A percentile compares a stretch with the other conserved stretches of the same genome.
phyloP scores from a whole-genome alignment of 2,329 filamentous ascomycete species.

The Paracorniculantispora psalliotae region DNA sequence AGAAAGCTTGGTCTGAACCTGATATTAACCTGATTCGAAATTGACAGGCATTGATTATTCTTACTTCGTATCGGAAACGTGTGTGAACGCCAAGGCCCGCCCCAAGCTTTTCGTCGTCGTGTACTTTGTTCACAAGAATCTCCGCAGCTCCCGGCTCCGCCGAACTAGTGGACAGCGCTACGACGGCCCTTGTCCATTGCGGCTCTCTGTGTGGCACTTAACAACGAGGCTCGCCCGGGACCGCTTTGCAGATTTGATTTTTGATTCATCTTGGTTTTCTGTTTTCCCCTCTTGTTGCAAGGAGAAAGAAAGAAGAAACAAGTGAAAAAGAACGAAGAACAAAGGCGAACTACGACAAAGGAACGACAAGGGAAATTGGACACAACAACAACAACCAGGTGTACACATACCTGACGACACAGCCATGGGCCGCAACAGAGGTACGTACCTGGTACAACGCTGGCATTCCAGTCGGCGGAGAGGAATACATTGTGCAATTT shows the following conservation, averaged over 20 bases:
- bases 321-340: neutral
- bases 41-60: neutral
- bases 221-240: neutral
- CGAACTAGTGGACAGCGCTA: slow-evolving; percentile 7
- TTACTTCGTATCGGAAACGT: no score
- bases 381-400: neutral
- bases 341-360: neutral
- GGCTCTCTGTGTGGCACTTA: neutral
- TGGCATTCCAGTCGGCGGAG: slow-evolving; percentile 10
- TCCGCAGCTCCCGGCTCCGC: slow-evolving; percentile 11
- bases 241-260: neutral
- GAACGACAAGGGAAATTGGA: neutral
- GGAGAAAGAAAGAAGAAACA: neutral
- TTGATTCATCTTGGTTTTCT: neutral
- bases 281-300: neutral
- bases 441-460: slow-evolving; percentile 9
- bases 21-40: neutral
- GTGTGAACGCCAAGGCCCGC: neutral
- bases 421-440: slow-evolving; percentile 16
- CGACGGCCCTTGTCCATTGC: slow-evolving; percentile 2
- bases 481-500: no score
- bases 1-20: no score
- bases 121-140: neutral
- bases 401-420: slow-evolving; percentile 5
- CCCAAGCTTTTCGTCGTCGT: neutral